Evolutionary conservation across 345 rosid species (phyloP).

Genomic region (Gossypium turneri): DNA sequence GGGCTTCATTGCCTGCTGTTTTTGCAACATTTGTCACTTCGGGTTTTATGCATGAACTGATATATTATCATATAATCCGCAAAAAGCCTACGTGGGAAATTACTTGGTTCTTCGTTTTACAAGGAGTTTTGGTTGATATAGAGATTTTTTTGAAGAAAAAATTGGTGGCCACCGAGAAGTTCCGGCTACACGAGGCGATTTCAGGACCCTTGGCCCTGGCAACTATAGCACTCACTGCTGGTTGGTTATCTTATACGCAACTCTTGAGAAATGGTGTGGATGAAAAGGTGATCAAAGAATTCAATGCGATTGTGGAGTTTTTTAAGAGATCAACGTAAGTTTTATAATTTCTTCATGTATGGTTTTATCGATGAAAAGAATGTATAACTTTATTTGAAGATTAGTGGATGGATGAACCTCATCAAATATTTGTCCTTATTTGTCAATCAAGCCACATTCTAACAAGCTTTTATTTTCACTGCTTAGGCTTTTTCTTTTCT

Average conservation of each 20-base stretch:
- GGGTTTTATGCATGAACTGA: conserved; percentile 59
- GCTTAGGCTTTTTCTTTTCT: too few species aligned
- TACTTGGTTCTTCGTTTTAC: conserved; percentile 57
- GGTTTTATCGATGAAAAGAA: too few species aligned
- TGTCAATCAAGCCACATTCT: too few species aligned
- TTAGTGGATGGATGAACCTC: too few species aligned
- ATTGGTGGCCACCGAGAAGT: conserved; percentile 1
- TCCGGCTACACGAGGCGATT: conserved; percentile 24
- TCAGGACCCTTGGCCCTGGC: conserved; percentile 34
- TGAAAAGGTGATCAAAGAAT: conserved; percentile 35
- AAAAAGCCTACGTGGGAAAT: conserved; percentile 69
- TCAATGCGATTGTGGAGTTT: conserved; percentile 14
- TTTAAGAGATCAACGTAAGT: neutral
- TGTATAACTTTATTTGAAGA: too few species aligned
- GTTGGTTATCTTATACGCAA: conserved; percentile 46
- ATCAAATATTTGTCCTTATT: too few species aligned
- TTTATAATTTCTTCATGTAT: too few species aligned
- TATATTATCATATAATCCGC: conserved; percentile 41
- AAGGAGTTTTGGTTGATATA: conserved; percentile 37
- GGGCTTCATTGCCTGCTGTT: conserved; percentile 32
- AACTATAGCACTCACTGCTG: conserved; percentile 35
- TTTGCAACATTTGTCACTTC: conserved; percentile 49
- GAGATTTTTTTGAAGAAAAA: conserved; percentile 48
- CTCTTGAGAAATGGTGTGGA: conserved; percentile 34
- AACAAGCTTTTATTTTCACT: too few species aligned